Evolutionary conservation across 176 grass and related monocot species (phyloP).

Genomic region (Hsuehochloa calcarea): DNA sequence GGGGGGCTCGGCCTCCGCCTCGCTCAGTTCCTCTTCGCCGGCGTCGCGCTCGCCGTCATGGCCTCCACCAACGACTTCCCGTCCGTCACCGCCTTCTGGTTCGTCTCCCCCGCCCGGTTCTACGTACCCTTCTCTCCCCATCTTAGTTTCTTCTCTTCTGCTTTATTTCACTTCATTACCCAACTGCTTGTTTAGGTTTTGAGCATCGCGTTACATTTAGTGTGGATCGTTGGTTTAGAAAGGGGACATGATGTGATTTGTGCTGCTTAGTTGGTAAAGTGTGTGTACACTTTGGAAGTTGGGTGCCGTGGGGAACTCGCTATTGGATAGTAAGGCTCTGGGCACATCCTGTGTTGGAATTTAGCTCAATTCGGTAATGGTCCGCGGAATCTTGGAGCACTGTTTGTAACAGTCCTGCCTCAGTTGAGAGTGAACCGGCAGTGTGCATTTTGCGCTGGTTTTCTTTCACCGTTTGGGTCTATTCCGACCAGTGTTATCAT

Average conservation of each 20-base stretch:
- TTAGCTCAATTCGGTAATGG: not conserved
- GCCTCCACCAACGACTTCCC: slow-evolving; percentile 75
- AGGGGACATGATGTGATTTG: not conserved
- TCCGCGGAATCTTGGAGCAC: not conserved
- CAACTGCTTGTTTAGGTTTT: not conserved
- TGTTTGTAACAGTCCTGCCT: not conserved
- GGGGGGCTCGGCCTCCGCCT: slow-evolving; percentile 63
- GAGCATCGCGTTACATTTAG: not conserved
- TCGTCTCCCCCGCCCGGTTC: not conserved
- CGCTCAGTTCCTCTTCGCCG: slow-evolving; percentile 68
- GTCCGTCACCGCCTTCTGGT: slow-evolving; percentile 84
- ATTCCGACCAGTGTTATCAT: not conserved
- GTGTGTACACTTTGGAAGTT: not conserved
- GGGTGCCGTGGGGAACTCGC: not conserved
- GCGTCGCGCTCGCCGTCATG: slow-evolving; percentile 65
- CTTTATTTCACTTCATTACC: not conserved
- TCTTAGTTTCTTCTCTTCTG: not conserved
- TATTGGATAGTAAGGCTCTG: not conserved
- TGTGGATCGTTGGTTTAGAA: slow-evolving; percentile 5
- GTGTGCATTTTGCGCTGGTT: not conserved
- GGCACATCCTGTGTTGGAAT: not conserved
- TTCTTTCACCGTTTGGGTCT: not conserved
- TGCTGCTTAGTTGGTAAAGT: slow-evolving; percentile 10
- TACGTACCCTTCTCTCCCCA: not conserved
- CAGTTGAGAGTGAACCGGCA: not conserved